A percentile compares a stretch with the other conserved stretches of the same genome.
These are phyloP conservation scores for Calonectria pseudoreteaudii DNA, from an alignment of 2,329 filamentous ascomycete species.

Conservation along the genomic window DNA sequence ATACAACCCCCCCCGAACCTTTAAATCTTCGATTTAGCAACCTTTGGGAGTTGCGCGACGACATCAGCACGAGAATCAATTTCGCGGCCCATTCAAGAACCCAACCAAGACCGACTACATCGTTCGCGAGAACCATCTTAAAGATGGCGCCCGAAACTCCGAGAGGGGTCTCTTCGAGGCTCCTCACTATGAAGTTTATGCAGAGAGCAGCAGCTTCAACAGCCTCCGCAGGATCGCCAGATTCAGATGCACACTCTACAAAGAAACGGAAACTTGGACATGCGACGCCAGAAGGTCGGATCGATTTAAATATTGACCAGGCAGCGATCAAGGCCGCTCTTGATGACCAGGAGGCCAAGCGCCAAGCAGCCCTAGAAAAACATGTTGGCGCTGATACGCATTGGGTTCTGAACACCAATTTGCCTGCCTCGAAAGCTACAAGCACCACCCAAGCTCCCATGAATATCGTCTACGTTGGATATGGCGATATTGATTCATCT, in stretches of 20 bases:
- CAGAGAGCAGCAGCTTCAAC: conserved; percentile 81
- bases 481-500: conserved; percentile 61
- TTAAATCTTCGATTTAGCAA: neutral
- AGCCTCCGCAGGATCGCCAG: conserved; percentile 56
- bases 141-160: conserved; percentile 65
- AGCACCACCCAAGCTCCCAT: conserved; percentile 53
- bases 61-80: neutral
- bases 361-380: conserved; percentile 70
- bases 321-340: conserved; percentile 72
- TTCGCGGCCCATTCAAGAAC: neutral
- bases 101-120: neutral
- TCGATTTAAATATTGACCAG: conserved; percentile 61
- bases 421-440: conserved; percentile 38
- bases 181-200: conserved; percentile 98
- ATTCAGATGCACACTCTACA: conserved; percentile 62
- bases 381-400: conserved; percentile 77
- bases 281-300: conserved; percentile 50
- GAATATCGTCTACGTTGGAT: conserved; percentile 70
- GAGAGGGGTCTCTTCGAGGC: conserved; percentile 83
- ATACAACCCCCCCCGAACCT: neutral
- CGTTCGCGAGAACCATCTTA: neutral
- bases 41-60: neutral
- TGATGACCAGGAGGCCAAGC: conserved; percentile 75
- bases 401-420: conserved; percentile 75
- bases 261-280: conserved; percentile 72